Conservation (phyloP, 176 grass and related monocot species). For the Cenchrus americanus region DNA sequence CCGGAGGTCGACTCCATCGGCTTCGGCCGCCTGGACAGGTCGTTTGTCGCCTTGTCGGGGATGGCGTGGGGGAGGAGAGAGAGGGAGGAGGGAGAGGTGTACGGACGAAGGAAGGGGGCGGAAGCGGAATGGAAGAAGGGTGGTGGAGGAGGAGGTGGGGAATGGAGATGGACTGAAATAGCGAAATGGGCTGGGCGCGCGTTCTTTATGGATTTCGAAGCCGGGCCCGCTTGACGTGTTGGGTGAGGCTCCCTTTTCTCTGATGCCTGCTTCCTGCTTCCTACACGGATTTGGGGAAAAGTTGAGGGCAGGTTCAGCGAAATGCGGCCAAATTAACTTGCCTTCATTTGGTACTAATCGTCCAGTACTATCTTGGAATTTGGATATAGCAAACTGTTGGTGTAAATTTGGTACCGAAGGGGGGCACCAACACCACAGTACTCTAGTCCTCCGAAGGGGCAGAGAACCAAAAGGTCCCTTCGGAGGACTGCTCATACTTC, state of each 20-base stretch:
- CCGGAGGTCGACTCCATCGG: constrained; percentile 53
- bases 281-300: constrained; percentile 22
- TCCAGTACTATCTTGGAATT: not conserved
- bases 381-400: not conserved
- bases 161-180: constrained; percentile 36
- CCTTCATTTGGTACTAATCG: not conserved
- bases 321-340: not conserved
- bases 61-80: not conserved
- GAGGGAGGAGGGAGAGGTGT: not conserved
- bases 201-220: constrained; percentile 50
- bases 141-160: not conserved
- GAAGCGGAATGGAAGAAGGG: not conserved
- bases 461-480: too few species aligned
- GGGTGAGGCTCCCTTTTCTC: constrained; percentile 18
- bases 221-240: constrained; percentile 44
- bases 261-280: too few species aligned
- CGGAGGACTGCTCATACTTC: too few species aligned
- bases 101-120: constrained; percentile 11
- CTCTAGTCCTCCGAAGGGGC: too few species aligned
- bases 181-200: constrained; percentile 47
- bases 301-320: constrained; percentile 12
- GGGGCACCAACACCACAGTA: too few species aligned
- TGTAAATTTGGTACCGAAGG: too few species aligned
- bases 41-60: constrained; percentile 1
- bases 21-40: constrained; percentile 16